Percentiles rank a stretch among this genome's conserved stretches.
Conservation (phyloP, 2,329 filamentous ascomycete genomes). For the Nemania sp. region DNA sequence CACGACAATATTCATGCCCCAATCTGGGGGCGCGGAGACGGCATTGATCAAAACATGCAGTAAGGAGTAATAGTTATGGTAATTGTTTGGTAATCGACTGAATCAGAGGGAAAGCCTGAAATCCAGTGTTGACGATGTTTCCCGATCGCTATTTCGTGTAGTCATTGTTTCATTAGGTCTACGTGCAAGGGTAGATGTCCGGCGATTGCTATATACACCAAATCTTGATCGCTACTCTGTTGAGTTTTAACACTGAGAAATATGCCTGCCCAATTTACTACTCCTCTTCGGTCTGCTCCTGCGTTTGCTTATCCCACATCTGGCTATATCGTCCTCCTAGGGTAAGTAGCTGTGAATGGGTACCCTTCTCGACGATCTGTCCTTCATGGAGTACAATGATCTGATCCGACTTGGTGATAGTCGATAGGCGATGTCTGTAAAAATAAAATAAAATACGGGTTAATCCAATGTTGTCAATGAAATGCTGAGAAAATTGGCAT, state of each 20-base stretch:
- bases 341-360: background rate
- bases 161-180: background rate
- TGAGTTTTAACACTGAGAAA: too few relatives aligned
- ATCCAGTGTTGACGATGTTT: background rate
- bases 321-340: background rate
- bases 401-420: slow-evolving; percentile 1
- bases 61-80: background rate
- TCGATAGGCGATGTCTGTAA: background rate
- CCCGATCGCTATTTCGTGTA: background rate
- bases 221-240: too few relatives aligned
- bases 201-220: background rate
- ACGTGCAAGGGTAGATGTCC: background rate
- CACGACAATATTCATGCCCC: slow-evolving; percentile 20
- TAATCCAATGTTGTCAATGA: background rate
- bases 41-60: background rate
- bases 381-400: slow-evolving; percentile 3
- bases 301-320: slow-evolving; percentile 6
- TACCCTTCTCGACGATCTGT: slow-evolving; percentile 2
- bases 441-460: background rate
- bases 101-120: background rate
- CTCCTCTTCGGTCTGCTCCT: too few relatives aligned
- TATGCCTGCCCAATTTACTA: too few relatives aligned
- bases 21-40: slow-evolving; percentile 19
- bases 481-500: background rate
- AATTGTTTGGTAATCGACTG: background rate